Evolutionary conservation across 805 yeast species (phyloP), one percentile per base, ranked within the genome.

Genomic region (Tetrapisispora nanseiensis): DNA sequence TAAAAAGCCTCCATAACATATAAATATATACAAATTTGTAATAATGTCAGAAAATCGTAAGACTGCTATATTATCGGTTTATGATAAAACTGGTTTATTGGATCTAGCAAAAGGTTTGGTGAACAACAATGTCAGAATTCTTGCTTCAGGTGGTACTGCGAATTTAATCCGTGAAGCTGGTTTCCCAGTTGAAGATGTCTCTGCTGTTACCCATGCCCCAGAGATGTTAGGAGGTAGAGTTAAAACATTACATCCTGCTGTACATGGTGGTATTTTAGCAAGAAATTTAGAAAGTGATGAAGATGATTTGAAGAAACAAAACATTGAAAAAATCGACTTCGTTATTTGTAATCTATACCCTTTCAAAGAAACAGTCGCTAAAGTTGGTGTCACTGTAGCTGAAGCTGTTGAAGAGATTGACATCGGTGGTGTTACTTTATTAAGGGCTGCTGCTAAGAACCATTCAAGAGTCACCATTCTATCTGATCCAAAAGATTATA

Each of bases 331-430:
- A 68, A 96, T 92, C 51, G 98, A 92, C 71, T 86, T 72, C 58
- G 98, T 92, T 41, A 96, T 92, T 42, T 92, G 98, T 73, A 92
- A 92, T 75, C 76, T 92, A 67, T 92, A 92, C 68, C 98, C 98
- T 22, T 92, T 92, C 79, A 86, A 90, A 71, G 95, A 92, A 70
- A 92, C 98, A 39, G 85, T 92, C 47, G 83, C 95, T 50, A 90
- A 90, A 66, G 86, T 85, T 55, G 87, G 92, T 50, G 98, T 92
- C 50, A 92, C 97, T 34, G 78, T 92, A 51, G 89, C 80, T 30
- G 98, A 92, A 72, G 98, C 98, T 18, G 97, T 92, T 42, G 98
- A 92, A 72, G 97, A 92, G 68, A 82, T 92, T 56, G 98, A 92
- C 63, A 92, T 92, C 61, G 98, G 98, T 58, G 94, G 98, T 65